Conservation (phyloP, 2,329 filamentous ascomycete species). For the Graphium sp. region DNA sequence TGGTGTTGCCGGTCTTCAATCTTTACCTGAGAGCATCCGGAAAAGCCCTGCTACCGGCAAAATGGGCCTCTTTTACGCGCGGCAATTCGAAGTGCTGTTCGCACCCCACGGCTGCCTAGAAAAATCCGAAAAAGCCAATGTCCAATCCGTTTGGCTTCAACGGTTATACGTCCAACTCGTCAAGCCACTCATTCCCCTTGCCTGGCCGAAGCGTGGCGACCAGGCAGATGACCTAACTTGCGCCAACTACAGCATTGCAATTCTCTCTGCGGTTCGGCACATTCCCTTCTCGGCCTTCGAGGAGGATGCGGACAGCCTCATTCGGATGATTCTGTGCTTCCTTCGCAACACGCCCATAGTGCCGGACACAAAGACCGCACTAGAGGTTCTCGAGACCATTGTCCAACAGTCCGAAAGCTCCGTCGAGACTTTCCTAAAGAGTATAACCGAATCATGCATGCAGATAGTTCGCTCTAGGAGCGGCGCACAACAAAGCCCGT, state of each 20-base stretch:
- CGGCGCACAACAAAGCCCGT: conserved; percentile 9
- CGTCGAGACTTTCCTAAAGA: conserved; percentile 28
- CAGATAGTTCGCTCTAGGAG: conserved; percentile 17
- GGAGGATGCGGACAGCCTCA: conserved; percentile 26
- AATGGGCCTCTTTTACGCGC: conserved; percentile 21
- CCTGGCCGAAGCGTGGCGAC: conserved; percentile 16
- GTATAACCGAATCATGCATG: conserved; percentile 27
- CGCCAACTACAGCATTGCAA: conserved; percentile 26
- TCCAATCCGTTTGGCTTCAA: conserved; percentile 29
- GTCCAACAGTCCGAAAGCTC: conserved; percentile 25
- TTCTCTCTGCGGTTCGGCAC: conserved; percentile 30
- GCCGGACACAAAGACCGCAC: conserved; percentile 26
- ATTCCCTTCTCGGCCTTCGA: conserved; percentile 33
- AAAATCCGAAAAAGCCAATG: conserved; percentile 22
- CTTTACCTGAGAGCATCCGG: conserved; percentile 17
- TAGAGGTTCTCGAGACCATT: conserved; percentile 30
- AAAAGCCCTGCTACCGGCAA: conserved; percentile 15
- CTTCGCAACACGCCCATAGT: conserved; percentile 22
- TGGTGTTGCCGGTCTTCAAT: no score
- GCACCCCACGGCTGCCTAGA: conserved; percentile 19
- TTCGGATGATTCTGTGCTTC: conserved; percentile 29
- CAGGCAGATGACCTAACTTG: conserved; percentile 12
- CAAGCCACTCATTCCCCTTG: conserved; percentile 24
- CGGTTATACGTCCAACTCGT: conserved; percentile 29
- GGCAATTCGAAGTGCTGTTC: conserved; percentile 23